phyloP scores from a whole-genome alignment of 169 alveolate genomes.

The Prorocentrum cordatum region DNA sequence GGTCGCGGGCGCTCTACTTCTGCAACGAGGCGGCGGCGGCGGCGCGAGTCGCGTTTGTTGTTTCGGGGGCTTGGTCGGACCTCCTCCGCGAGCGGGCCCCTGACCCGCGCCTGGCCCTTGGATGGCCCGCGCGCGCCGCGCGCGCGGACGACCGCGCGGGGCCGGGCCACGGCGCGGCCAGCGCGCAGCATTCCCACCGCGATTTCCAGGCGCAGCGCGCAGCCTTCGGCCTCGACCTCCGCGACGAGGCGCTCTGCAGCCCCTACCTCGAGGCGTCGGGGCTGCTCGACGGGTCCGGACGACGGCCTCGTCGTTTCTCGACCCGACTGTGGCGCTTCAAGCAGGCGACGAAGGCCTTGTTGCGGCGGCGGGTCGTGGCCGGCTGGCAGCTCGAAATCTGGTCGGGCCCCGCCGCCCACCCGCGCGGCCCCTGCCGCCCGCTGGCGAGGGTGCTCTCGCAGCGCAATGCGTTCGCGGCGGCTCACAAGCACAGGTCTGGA shows the following conservation, averaged over 20 bases:
- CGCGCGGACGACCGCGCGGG: not conserved
- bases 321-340: too few species aligned
- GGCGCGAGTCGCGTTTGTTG: not conserved
- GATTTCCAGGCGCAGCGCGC: not conserved
- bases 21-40: not conserved
- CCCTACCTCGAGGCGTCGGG: not conserved
- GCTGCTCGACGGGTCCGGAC: not conserved
- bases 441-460: not conserved
- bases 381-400: too few species aligned
- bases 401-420: too few species aligned
- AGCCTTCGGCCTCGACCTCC: not conserved
- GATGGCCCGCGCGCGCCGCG: not conserved
- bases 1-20: constrained; percentile 1
- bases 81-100: not conserved
- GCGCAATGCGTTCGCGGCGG: not conserved
- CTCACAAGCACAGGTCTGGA: not conserved
- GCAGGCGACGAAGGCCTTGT: too few species aligned
- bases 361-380: too few species aligned
- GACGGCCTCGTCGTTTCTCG: too few species aligned
- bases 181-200: not conserved
- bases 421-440: not conserved
- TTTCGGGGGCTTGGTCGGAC: not conserved
- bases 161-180: not conserved
- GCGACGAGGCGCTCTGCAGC: not conserved
- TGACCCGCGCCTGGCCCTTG: not conserved